Conservation (phyloP, 202 grass and related monocot genomes). For the Panicum hallii region DNA sequence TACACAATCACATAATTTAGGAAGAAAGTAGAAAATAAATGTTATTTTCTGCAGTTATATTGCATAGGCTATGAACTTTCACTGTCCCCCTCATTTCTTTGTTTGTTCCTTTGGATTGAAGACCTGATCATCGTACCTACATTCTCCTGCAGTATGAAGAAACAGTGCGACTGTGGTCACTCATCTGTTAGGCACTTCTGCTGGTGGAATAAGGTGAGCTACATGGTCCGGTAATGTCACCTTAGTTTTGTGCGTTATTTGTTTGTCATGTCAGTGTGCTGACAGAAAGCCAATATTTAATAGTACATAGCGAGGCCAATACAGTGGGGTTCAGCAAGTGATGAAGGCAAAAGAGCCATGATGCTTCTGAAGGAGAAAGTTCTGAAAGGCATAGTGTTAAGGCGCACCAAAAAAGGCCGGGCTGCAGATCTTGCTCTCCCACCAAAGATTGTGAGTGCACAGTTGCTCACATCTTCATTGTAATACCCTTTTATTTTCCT, state of each 20-base stretch:
- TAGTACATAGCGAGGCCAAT: conserved; percentile 85
- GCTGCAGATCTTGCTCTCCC: conserved; percentile 97
- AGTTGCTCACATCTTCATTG: not conserved
- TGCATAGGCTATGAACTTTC: conserved; percentile 22
- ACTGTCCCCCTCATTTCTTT: conserved; percentile 15
- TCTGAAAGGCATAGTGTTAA: conserved; percentile 87
- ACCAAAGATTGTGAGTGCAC: conserved; percentile 76
- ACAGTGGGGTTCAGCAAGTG: conserved; percentile 47
- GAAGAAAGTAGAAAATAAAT: conserved; percentile 3
- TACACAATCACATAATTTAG: conserved; percentile 12
- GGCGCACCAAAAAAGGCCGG: conserved; percentile 86
- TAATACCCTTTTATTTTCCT: not conserved
- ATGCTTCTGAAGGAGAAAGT: conserved; percentile 82
- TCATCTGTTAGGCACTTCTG: conserved; percentile 93
- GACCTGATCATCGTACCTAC: conserved; percentile 21
- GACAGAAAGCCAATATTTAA: conserved; percentile 45
- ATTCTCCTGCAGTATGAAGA: conserved; percentile 61
- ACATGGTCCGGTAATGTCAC: conserved; percentile 31
- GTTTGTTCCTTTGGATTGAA: conserved; percentile 37
- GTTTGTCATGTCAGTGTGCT: not conserved
- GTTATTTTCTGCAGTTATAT: not conserved
- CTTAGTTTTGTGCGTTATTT: conserved; percentile 17
- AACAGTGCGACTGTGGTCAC: conserved; percentile 78
- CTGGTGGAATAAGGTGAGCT: conserved; percentile 95
- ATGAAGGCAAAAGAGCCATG: conserved; percentile 66